These are phyloP conservation scores for Gracilaria vermiculophylla DNA, from an alignment of 23 red algal species.

Conservation along the genomic window DNA sequence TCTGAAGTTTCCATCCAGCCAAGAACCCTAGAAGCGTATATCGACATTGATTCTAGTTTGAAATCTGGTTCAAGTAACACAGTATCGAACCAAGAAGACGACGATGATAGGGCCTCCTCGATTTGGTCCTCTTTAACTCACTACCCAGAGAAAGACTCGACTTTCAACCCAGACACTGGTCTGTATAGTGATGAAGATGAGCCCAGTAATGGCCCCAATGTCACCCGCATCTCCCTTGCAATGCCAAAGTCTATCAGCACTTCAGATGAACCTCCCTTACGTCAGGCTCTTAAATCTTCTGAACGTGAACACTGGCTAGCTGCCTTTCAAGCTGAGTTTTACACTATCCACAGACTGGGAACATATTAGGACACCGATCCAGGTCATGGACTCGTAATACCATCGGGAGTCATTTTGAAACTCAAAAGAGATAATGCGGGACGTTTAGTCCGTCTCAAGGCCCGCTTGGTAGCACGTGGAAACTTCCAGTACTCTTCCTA, in stretches of 20 bases:
- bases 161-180: background rate
- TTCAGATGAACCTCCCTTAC: conserved; percentile 9
- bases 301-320: background rate
- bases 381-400: background rate
- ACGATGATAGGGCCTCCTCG: background rate
- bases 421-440: conserved; percentile 4
- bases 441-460: background rate
- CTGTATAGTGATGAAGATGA: background rate
- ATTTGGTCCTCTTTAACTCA: background rate
- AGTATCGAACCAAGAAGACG: background rate
- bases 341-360: background rate
- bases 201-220: background rate
- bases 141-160: background rate
- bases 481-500: background rate
- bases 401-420: conserved; percentile 2
- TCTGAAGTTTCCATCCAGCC: background rate
- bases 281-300: background rate
- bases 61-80: background rate
- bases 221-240: background rate
- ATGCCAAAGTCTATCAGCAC: background rate
- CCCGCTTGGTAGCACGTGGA: background rate
- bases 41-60: background rate
- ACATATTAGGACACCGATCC: background rate
- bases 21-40: too few species aligned
- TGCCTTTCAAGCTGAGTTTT: background rate